Conservation (phyloP, 2,329 filamentous ascomycete species). For the Diaporthe longicolla region DNA sequence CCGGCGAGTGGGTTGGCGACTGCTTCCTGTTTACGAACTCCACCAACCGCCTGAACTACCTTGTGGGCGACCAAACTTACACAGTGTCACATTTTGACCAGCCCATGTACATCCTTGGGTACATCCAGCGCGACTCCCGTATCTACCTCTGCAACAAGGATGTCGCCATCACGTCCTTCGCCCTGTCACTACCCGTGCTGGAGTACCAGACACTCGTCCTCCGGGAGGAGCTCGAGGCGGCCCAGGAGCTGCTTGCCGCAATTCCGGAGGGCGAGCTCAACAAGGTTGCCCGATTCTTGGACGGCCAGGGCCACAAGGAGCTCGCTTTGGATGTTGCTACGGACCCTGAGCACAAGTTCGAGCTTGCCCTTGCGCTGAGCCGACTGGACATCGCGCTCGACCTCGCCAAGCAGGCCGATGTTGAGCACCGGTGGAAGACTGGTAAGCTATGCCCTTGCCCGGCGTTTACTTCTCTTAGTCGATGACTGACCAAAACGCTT, state of each 20-base stretch:
- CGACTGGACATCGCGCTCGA: conserved; percentile 89
- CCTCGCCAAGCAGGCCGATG: conserved; percentile 85
- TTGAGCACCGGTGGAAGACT: conserved; percentile 98
- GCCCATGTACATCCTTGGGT: conserved; percentile 94
- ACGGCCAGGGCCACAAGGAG: conserved; percentile 97
- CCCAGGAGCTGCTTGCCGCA: conserved; percentile 84
- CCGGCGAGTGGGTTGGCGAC: conserved; percentile 97
- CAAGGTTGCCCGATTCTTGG: conserved; percentile 97
- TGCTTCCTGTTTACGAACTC: conserved; percentile 99
- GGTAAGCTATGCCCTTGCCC: conserved; percentile 28
- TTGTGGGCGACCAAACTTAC: conserved; percentile 98
- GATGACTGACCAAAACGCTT: conserved; percentile 13
- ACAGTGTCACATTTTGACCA: conserved; percentile 98
- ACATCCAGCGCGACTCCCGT: conserved; percentile 93
- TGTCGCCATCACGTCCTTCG: conserved; percentile 90
- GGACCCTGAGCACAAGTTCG: conserved; percentile 96
- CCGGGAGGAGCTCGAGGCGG: conserved; percentile 92
- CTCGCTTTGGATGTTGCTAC: conserved; percentile 94
- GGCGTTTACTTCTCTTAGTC: neutral
- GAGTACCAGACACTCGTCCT: conserved; percentile 98
- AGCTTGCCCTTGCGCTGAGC: conserved; percentile 86
- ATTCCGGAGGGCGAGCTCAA: conserved; percentile 96
- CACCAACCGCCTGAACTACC: conserved; percentile 96
- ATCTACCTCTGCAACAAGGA: conserved; percentile 98
- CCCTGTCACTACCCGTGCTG: conserved; percentile 90